A percentile compares a stretch with the other conserved stretches of the same genome.
Evolutionary conservation across 2,329 filamentous ascomycete species (phyloP).

Genomic region (Phaeosphaeriaceae sp.): DNA sequence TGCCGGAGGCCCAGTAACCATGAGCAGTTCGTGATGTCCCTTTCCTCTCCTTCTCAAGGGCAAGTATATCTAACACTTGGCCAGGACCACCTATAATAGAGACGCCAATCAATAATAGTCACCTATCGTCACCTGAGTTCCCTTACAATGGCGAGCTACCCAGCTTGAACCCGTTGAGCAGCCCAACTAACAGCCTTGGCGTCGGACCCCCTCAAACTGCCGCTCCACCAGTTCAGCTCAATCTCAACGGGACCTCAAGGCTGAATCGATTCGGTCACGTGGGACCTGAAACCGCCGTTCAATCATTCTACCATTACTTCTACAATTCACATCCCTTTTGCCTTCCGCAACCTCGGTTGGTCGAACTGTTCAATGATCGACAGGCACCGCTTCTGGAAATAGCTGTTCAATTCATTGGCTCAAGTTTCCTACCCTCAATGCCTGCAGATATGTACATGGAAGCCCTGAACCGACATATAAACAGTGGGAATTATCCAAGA

Average conservation of each 20-base stretch:
- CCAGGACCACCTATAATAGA: conserved; percentile 16
- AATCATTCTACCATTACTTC: conserved; percentile 58
- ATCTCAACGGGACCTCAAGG: conserved; percentile 42
- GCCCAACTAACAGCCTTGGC: conserved; percentile 27
- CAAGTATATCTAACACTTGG: conserved; percentile 4
- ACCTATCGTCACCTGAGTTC: conserved; percentile 40
- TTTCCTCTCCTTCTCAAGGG: neutral
- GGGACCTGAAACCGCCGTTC: conserved; percentile 38
- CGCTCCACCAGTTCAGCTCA: conserved; percentile 35
- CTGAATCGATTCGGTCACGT: conserved; percentile 36
- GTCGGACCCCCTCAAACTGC: conserved; percentile 18
- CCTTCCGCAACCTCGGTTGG: conserved; percentile 54
- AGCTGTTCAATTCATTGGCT: conserved; percentile 64
- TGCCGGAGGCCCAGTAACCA: conserved; percentile 27
- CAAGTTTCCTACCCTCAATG: conserved; percentile 58
- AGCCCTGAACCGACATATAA: conserved; percentile 39
- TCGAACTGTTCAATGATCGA: conserved; percentile 50
- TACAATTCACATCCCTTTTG: conserved; percentile 62
- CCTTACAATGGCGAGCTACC: conserved; percentile 35
- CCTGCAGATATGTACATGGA: conserved; percentile 55
- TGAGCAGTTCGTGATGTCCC: conserved; percentile 26
- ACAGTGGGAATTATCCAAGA: conserved; percentile 38
- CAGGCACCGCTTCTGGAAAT: conserved; percentile 55
- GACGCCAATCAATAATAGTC: conserved; percentile 24
- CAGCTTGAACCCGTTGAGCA: conserved; percentile 29